These are phyloP conservation scores for Saccharomycopsis fodiens DNA, from an alignment of 805 yeast genomes.

Conservation along the genomic window DNA sequence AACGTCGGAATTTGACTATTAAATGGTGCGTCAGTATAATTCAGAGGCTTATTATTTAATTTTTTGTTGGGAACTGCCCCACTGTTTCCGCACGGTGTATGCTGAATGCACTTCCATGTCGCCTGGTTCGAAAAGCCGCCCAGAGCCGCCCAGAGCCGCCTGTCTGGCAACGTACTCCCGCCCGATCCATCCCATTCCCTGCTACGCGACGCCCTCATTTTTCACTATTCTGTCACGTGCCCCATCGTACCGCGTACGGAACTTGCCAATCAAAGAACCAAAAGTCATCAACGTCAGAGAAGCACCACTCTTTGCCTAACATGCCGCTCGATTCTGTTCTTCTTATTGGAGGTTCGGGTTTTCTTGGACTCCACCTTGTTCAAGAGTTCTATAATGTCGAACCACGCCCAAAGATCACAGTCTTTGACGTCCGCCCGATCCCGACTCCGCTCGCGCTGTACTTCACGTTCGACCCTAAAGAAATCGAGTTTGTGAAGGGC, in stretches of 20 bases:
- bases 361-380: conserved; percentile 83
- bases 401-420: conserved; percentile 65
- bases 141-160: no score
- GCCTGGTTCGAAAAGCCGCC: no score
- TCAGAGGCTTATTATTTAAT: no score
- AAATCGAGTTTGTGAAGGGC: conserved; percentile 63
- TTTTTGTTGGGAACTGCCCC: no score
- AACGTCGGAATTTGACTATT: no score
- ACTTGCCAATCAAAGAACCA: neutral
- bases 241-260: neutral
- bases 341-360: conserved; percentile 93
- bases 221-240: neutral
- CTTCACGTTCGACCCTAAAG: conserved; percentile 61
- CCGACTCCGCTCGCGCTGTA: conserved; percentile 65
- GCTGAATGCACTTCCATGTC: no score
- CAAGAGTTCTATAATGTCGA: conserved; percentile 67
- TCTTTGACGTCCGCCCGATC: conserved; percentile 85
- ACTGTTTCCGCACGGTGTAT: no score
- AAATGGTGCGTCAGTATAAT: no score
- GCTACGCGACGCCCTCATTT: no score
- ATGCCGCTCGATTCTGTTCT: conserved; percentile 38
- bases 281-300: no score
- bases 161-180: no score
- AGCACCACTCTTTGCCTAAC: neutral
- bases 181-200: no score